Evolutionary conservation across 176 grass and related monocot species (phyloP).

Genomic region (Rhynchospora breviuscula): DNA sequence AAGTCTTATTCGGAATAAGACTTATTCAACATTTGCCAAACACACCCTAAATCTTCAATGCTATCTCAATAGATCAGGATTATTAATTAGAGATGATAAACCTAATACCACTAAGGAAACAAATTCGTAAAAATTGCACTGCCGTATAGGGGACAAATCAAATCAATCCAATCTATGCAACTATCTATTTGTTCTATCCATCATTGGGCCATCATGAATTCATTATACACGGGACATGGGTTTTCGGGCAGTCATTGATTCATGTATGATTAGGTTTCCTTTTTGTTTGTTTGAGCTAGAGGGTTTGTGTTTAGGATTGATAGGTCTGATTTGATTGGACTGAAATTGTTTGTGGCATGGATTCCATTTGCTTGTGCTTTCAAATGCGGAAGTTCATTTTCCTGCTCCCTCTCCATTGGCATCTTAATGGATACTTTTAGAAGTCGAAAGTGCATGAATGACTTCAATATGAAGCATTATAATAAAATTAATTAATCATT

Average conservation of each 20-base stretch:
- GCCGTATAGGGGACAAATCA: slow-evolving; percentile 6
- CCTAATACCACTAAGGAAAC: background rate
- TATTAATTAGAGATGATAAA: background rate
- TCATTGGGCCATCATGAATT: slow-evolving; percentile 55
- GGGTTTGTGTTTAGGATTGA: slow-evolving; percentile 38
- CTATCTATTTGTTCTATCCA: slow-evolving; percentile 26
- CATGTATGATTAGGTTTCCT: slow-evolving; percentile 15
- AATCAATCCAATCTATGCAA: slow-evolving; percentile 18
- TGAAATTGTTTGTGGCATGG: slow-evolving; percentile 33
- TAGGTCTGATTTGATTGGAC: slow-evolving; percentile 25
- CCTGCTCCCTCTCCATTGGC: slow-evolving; percentile 2
- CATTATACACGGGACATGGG: slow-evolving; percentile 9
- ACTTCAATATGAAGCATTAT: background rate
- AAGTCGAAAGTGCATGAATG: background rate
- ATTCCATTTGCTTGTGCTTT: slow-evolving; percentile 29
- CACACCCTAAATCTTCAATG: background rate
- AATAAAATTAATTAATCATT: background rate
- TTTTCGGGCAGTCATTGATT: slow-evolving; percentile 20
- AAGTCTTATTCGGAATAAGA: too few species aligned
- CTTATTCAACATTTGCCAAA: too few species aligned
- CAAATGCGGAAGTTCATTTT: background rate
- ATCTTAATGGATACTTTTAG: background rate
- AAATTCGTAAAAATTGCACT: background rate
- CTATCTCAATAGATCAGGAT: background rate
- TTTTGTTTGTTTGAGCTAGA: slow-evolving; percentile 38